These are phyloP conservation scores for Claviceps sp. DNA, from an alignment of 2,329 filamentous ascomycete species.

Conservation along the genomic window DNA sequence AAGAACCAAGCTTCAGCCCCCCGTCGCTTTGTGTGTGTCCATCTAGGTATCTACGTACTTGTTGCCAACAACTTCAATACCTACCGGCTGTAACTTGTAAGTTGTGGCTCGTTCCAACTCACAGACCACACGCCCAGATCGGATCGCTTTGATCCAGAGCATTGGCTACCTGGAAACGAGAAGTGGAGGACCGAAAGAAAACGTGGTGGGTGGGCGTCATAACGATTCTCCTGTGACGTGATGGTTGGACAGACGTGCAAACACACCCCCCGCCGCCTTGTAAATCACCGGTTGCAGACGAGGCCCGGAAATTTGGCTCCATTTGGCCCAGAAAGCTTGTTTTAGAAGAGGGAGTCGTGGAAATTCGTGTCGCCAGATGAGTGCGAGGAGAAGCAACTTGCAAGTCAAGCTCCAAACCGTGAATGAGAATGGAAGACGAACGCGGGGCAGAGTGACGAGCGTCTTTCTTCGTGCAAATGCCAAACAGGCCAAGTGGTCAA, in stretches of 20 bases:
- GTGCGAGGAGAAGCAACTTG: too few species aligned
- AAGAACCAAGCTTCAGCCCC: not conserved
- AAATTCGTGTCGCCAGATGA: too few species aligned
- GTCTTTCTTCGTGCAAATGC: too few species aligned
- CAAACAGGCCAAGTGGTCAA: not conserved
- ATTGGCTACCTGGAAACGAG: constrained; percentile 1
- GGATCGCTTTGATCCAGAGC: not conserved
- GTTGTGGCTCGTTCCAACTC: not conserved
- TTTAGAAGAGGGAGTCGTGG: not conserved
- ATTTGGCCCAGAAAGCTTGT: not conserved
- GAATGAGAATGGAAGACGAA: too few species aligned
- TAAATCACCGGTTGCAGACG: not conserved
- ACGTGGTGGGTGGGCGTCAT: constrained; percentile 5
- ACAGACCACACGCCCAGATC: not conserved
- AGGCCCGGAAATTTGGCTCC: constrained; percentile 1
- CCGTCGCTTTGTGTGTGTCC: not conserved
- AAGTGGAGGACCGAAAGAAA: constrained; percentile 1
- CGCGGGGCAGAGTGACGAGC: too few species aligned
- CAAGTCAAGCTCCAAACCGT: too few species aligned
- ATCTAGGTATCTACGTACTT: too few species aligned
- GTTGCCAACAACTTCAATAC: not conserved
- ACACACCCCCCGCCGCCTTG: not conserved
- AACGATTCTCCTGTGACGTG: constrained; percentile 5
- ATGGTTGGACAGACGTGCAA: not conserved
- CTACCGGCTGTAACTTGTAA: too few species aligned